Percentiles rank a stretch among this genome's conserved stretches.
Conservation (phyloP, 139 green algal genomes). For the Tetraselmis striata region DNA sequence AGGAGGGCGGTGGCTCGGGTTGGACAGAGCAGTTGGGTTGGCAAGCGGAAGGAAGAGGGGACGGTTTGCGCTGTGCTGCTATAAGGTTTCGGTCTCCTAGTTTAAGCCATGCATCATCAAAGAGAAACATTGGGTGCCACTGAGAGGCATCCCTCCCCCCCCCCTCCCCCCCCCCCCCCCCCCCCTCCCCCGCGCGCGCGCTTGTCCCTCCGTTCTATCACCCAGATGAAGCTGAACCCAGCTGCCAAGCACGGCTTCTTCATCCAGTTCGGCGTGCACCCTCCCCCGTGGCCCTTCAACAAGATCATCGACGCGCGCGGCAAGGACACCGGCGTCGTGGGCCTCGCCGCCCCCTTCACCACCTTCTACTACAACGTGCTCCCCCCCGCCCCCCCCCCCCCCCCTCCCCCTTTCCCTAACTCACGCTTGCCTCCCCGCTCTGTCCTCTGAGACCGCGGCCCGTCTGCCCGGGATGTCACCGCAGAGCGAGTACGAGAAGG, state of each 20-base stretch:
- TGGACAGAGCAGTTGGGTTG: too few relatives aligned
- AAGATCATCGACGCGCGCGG: conserved; percentile 15
- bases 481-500: conserved; percentile 12
- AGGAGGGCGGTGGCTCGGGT: too few relatives aligned
- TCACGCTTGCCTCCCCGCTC: background rate
- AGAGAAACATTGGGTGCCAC: too few relatives aligned
- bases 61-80: too few relatives aligned
- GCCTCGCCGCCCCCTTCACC: conserved; percentile 20
- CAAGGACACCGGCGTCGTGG: conserved; percentile 21
- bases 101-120: too few relatives aligned
- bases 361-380: conserved; percentile 18
- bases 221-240: background rate
- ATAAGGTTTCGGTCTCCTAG: too few relatives aligned
- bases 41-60: too few relatives aligned
- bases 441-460: background rate
- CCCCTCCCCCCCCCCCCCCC: too few relatives aligned
- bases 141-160: too few relatives aligned
- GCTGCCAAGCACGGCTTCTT: background rate
- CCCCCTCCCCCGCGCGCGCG: too few relatives aligned
- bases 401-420: background rate
- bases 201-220: too few relatives aligned
- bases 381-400: too few relatives aligned
- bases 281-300: conserved; percentile 22
- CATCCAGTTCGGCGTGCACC: background rate
- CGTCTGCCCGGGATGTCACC: background rate